Base-by-base conservation (phyloP, 2,329 filamentous ascomycete species). In the Plectosphaerella sp. region DNA sequence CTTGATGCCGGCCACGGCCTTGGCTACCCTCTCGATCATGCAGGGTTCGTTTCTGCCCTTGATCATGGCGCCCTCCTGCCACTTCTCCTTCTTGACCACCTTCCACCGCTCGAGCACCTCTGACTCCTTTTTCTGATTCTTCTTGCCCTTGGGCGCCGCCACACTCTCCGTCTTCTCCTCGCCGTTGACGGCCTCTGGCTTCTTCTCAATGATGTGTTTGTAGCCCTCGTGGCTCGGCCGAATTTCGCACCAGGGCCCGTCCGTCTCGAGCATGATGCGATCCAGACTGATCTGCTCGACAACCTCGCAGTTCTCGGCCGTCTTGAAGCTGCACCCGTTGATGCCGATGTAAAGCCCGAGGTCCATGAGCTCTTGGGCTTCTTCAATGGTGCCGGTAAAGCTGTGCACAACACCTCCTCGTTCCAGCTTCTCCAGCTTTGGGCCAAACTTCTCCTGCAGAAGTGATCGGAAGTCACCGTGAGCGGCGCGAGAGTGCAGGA, bases 241-340 rank as follows among this genome's bases (percentile, higher is more conserved):
- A 54, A 99, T 93, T 68, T 99, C 94, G 65, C 94, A 99, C 89
- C 94, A 99, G 3, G 94, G 94, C 3, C 94, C 94, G 66, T 99
- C 94, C 0, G 94, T 99, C 77, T 99, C 94, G 47, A 99, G 84
- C 80, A 97, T 95, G 50, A 99, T 70, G 46, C 86, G 75, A 52
- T 92, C 84, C 11, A 99, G 73, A 11, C 86, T 88, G 39, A 97
- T 84, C 54, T 87, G 82, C 57, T 80, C 84, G 11, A 97, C 91
- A 3, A 97, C 92, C 14, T 82, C 86, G 41, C 96, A 82, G 62
- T 97, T 99, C 66, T 96, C 91, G 11, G 80, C 86, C 6, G 91
- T 97, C 78, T 97, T 99, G 76, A 99, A 82, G 62, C 89, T 95
- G 70, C 94, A 99, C 5, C 94, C 94, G 65, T 99, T 99, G 55